Evolutionary conservation across 805 yeast genomes (phyloP).

Genomic region (Yamadazyma phyllophila): DNA sequence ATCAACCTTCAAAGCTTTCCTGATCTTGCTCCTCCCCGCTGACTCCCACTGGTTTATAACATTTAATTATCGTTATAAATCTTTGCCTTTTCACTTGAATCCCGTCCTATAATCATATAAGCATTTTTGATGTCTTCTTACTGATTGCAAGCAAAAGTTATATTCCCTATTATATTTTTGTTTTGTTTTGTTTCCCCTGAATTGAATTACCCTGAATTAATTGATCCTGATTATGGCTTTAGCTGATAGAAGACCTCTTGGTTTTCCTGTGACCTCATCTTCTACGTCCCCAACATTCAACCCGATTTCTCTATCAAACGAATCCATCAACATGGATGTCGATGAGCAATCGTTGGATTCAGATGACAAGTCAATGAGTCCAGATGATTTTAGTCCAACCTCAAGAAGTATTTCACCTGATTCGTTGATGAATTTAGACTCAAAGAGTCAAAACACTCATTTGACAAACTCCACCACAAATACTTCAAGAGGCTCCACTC

Average conservation of each 20-base stretch:
- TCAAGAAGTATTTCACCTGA: conserved; percentile 44
- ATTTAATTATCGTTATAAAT: conserved; percentile 18
- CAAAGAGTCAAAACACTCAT: conserved; percentile 8
- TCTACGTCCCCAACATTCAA: conserved; percentile 41
- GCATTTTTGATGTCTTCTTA: conserved; percentile 1
- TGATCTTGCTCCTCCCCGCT: neutral
- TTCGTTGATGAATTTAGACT: conserved; percentile 35
- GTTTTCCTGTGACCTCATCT: conserved; percentile 49
- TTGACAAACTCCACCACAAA: conserved; percentile 18
- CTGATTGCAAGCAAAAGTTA: neutral
- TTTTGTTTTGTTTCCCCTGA: conserved; percentile 1
- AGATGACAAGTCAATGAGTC: conserved; percentile 6
- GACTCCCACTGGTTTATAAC: conserved; percentile 11
- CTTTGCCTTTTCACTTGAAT: neutral
- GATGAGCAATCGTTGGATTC: conserved; percentile 13
- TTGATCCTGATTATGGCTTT: conserved; percentile 47
- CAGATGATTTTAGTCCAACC: conserved; percentile 33
- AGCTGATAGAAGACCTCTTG: conserved; percentile 65
- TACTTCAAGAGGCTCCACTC: conserved; percentile 34
- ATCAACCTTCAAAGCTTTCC: neutral
- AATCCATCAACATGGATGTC: conserved; percentile 1
- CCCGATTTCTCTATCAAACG: conserved; percentile 20
- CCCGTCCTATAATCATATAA: neutral
- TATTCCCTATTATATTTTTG: neutral
- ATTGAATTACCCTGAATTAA: conserved; percentile 1